Conservation (phyloP, 176 grass and related monocot genomes). For the Carex cristatella region DNA sequence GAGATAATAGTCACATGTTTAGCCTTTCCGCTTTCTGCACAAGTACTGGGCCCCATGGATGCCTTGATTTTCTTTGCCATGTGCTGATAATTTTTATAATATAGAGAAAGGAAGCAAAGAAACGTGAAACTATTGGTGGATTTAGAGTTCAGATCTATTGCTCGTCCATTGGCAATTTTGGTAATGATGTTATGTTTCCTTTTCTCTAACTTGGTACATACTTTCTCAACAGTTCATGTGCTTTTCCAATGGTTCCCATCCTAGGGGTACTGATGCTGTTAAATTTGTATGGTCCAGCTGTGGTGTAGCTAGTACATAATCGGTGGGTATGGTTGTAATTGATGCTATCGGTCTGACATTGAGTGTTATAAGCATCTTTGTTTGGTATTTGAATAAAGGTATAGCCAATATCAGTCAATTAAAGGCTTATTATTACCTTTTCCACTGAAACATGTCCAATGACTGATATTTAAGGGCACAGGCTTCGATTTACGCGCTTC, state of each 20-base stretch:
- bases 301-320: not conserved
- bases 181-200: not conserved
- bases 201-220: not conserved
- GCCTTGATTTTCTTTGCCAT: not conserved
- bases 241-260: conserved; percentile 1
- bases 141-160: not conserved
- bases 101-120: not conserved
- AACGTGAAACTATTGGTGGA: not conserved
- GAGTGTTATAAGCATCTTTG: not conserved
- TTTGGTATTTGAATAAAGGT: not conserved
- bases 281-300: not conserved
- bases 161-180: not conserved
- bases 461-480: not conserved
- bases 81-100: not conserved
- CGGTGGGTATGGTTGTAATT: not conserved
- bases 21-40: not conserved
- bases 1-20: not conserved
- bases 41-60: not conserved
- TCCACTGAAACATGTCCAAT: not conserved
- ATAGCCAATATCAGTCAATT: not conserved
- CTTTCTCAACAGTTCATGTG: conserved; percentile 15
- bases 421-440: not conserved
- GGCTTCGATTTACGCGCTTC: not conserved
- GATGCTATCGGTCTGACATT: not conserved
- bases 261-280: not conserved